Percentiles rank a stretch among this genome's conserved stretches.
Evolutionary conservation across 2,329 filamentous ascomycete genomes (phyloP).

Genomic region (Boeremia lycopersici): DNA sequence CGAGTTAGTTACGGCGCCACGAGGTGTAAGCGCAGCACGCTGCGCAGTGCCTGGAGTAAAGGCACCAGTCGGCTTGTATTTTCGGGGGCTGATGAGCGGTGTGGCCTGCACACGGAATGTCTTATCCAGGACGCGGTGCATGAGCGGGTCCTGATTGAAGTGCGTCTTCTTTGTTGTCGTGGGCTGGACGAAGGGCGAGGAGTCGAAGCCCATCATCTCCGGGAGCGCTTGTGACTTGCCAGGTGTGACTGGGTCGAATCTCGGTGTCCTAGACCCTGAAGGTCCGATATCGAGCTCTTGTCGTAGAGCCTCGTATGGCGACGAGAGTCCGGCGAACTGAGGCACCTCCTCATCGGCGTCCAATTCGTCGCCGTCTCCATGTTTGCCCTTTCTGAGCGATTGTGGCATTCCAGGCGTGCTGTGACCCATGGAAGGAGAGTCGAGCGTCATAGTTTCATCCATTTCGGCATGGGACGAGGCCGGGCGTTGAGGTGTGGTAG

Average conservation of each 20-base stretch:
- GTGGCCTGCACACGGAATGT: slow-evolving; percentile 94
- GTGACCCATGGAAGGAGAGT: slow-evolving; percentile 60
- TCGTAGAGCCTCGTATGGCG: slow-evolving; percentile 76
- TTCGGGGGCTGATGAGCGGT: slow-evolving; percentile 71
- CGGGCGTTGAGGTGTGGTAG: slow-evolving; percentile 50
- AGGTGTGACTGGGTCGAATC: slow-evolving; percentile 44
- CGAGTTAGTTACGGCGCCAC: slow-evolving; percentile 26
- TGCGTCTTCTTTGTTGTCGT: slow-evolving; percentile 38
- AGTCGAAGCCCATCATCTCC: slow-evolving; percentile 52
- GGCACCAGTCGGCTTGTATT: slow-evolving; percentile 50
- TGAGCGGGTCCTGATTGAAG: slow-evolving; percentile 71
- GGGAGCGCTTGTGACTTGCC: slow-evolving; percentile 44
- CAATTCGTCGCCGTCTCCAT: slow-evolving; percentile 15
- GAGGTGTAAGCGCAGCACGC: slow-evolving; percentile 33
- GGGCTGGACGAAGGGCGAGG: slow-evolving; percentile 60
- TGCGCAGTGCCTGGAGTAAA: slow-evolving; percentile 47
- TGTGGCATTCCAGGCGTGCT: slow-evolving; percentile 65
- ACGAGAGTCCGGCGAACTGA: slow-evolving; percentile 69
- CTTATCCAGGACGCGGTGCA: slow-evolving; percentile 93
- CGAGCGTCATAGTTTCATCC: slow-evolving; percentile 70
- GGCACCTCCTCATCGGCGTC: slow-evolving; percentile 36
- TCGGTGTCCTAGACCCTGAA: slow-evolving; percentile 45
- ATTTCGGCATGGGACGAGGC: slow-evolving; percentile 44
- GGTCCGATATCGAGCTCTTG: slow-evolving; percentile 73
- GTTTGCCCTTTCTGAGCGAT: slow-evolving; percentile 24